phyloP scores from a whole-genome alignment of 257 asterid species.

The Oldenlandia corymbosa region DNA sequence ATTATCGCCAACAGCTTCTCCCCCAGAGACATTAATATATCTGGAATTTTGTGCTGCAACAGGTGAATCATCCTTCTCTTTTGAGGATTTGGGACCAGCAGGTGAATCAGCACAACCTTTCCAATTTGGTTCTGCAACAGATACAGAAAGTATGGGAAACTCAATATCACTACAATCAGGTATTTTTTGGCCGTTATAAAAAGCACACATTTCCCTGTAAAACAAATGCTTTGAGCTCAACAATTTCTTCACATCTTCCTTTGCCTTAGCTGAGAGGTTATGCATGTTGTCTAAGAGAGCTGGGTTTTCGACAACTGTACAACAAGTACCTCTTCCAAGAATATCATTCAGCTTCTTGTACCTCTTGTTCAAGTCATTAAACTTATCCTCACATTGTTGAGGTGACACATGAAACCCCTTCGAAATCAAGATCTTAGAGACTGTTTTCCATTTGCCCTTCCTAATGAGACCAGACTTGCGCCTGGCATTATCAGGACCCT shows the following conservation, averaged over 20 bases:
- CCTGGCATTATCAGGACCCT: constrained; percentile 26
- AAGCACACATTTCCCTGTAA: constrained; percentile 58
- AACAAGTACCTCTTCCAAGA: constrained; percentile 50
- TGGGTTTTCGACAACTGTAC: constrained; percentile 53
- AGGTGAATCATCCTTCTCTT: constrained; percentile 12
- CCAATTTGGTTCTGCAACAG: constrained; percentile 14
- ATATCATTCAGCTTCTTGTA: constrained; percentile 55
- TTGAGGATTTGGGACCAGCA: constrained; percentile 8
- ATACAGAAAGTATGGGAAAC: constrained; percentile 13
- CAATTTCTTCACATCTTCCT: constrained; percentile 45
- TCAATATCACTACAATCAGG: constrained; percentile 31
- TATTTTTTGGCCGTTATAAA: constrained; percentile 45
- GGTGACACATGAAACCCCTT: constrained; percentile 55
- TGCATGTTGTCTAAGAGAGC: constrained; percentile 36
- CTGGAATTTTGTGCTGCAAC: constrained; percentile 18
- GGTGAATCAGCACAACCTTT: constrained; percentile 4
- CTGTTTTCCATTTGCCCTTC: constrained; percentile 61
- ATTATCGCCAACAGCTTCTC: constrained; percentile 26
- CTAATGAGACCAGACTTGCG: constrained; percentile 34
- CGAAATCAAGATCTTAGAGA: constrained; percentile 45
- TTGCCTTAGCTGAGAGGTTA: constrained; percentile 40
- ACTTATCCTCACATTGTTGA: constrained; percentile 62
- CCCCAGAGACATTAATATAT: constrained; percentile 19
- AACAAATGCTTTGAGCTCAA: constrained; percentile 54
- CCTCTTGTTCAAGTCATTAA: constrained; percentile 51